Conservation (phyloP, 257 asterid genomes). For the Solanum corneliomulleri region DNA sequence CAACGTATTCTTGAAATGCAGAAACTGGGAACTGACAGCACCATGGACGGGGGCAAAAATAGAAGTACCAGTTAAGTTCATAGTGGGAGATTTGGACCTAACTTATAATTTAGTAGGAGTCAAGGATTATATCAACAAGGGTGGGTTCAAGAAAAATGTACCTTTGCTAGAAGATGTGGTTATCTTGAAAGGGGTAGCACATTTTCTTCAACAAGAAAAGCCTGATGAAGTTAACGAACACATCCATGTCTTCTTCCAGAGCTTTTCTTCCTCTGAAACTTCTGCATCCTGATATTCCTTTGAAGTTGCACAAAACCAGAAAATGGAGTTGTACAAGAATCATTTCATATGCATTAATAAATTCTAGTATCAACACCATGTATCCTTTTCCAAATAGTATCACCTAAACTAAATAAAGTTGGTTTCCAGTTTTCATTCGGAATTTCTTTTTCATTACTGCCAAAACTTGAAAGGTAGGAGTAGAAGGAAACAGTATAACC, state of each 20-base stretch:
- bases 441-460: neutral
- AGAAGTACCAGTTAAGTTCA: slow-evolving; percentile 10
- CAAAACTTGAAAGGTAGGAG: neutral
- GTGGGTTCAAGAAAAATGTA: slow-evolving; percentile 6
- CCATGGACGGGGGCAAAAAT: slow-evolving; percentile 12
- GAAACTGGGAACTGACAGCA: slow-evolving; percentile 14
- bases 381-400: neutral
- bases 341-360: neutral
- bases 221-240: slow-evolving; percentile 1
- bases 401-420: neutral
- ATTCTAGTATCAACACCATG: neutral
- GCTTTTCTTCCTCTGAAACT: neutral
- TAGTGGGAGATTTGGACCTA: slow-evolving; percentile 12
- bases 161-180: slow-evolving; percentile 7
- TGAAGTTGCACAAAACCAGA: neutral
- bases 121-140: slow-evolving; percentile 4
- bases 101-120: neutral
- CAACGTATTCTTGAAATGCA: neutral
- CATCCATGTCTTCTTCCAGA: slow-evolving; percentile 1
- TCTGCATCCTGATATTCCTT: neutral
- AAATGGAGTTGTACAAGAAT: neutral
- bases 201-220: slow-evolving; percentile 7
- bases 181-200: slow-evolving; percentile 6
- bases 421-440: neutral
- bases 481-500: neutral